A percentile compares a stretch with the other conserved stretches of the same genome.
phyloP scores from a whole-genome alignment of 1,284 basidiomycete species.

The Puccinia polysora region DNA sequence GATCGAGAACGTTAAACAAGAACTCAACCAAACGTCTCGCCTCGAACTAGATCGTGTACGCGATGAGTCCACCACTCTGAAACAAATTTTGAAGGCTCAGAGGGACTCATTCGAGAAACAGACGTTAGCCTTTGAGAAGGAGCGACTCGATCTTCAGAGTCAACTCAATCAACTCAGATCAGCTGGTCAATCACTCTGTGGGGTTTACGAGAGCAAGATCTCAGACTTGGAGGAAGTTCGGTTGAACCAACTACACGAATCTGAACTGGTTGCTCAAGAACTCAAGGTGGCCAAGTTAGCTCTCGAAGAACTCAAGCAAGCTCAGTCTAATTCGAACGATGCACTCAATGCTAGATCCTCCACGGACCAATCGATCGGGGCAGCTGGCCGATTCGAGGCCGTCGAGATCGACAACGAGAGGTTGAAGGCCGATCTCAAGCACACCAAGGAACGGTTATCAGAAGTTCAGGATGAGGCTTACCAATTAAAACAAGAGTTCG shows the following conservation, averaged over 20 bases:
- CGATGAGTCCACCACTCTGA: neutral
- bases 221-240: neutral
- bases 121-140: neutral
- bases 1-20: neutral
- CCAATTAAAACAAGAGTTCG: constrained; percentile 25
- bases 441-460: constrained; percentile 16
- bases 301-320: neutral
- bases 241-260: constrained; percentile 2
- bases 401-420: constrained; percentile 38
- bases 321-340: neutral
- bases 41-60: neutral
- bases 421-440: constrained; percentile 30
- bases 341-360: neutral
- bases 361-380: neutral
- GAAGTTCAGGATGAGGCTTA: constrained; percentile 28
- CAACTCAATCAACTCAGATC: constrained; percentile 20
- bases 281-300: neutral
- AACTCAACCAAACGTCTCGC: neutral
- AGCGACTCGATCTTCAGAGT: neutral
- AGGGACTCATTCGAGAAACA: neutral
- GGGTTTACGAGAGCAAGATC: constrained; percentile 27
- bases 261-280: neutral
- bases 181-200: constrained; percentile 28
- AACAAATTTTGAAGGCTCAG: neutral
- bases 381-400: neutral